A percentile compares a stretch with the other conserved stretches of the same genome.
These are phyloP conservation scores for Debaryomyces sp. DNA, from an alignment of 1,139 yeast genomes.

Conservation along the genomic window DNA sequence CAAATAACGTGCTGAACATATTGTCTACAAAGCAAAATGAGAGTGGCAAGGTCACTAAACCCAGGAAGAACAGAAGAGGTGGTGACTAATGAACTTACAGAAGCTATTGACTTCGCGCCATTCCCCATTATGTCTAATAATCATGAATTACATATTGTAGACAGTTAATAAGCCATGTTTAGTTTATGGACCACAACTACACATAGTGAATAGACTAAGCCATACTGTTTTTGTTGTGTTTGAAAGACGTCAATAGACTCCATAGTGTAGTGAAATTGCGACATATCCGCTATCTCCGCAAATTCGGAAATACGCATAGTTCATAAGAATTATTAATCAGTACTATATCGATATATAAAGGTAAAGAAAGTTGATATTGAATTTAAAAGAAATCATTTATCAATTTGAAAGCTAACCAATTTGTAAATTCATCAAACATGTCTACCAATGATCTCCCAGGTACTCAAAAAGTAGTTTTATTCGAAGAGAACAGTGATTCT, in stretches of 20 bases:
- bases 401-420: background rate
- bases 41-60: conserved; percentile 6
- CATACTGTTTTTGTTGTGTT: background rate
- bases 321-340: background rate
- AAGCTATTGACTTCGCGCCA: background rate
- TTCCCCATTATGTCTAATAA: background rate
- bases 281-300: background rate
- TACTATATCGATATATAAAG: background rate
- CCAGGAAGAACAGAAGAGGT: background rate
- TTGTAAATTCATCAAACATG: background rate
- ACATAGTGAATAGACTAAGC: background rate
- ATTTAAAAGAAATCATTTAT: background rate
- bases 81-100: background rate
- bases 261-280: background rate
- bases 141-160: background rate
- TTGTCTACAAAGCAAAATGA: background rate
- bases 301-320: background rate
- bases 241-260: background rate
- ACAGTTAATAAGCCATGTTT: background rate
- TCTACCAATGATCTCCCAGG: background rate
- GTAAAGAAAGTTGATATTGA: background rate
- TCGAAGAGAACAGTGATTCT: conserved; percentile 53
- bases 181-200: background rate
- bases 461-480: conserved; percentile 56
- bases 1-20: conserved; percentile 24